Base-by-base conservation (phyloP, 2,329 filamentous ascomycete species). In the Clonostachys rhizophaga region DNA sequence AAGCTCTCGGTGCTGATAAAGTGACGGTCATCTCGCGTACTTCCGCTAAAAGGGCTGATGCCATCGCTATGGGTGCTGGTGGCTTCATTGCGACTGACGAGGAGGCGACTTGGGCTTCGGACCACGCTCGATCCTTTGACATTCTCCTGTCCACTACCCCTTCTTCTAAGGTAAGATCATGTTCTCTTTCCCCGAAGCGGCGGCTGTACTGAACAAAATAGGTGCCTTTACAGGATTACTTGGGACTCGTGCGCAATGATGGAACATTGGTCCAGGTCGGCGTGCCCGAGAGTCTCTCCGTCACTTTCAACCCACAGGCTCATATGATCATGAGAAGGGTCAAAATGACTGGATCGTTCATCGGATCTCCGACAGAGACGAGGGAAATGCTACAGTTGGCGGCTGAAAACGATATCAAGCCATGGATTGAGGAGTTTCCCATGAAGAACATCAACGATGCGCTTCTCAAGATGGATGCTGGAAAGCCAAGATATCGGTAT, bases 211-310 rank as follows among this genome's bases (percentile, higher is more conserved):
- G 20, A n/a, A 37, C 18, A 20, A 16, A 11, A 14, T 11, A 24
- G 24, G 84, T 87, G 81, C 84, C 84, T 1, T 59, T 87, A 34
- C 64, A 66, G 47, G 66, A 77, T 42, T 89, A 87, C 62, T 68
- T 89, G 49, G 61, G 69, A 30, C 68, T 89, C 9, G 68, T 89
- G 34, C 71, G 74, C 7, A 24, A 24, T 24, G 24, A 79, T 43
- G 84, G 85, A 6, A 71, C 71, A 13, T 82, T 87, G 54, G 75
- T 87, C 48, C 81, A 86, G 61, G 74, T 89, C 42, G 84, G 83
- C n/a, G 55, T 56, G 12, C 44, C 54, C 13, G 47, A 49, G n/a
- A 49, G 47, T 24, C 42, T 42, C 33, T 46, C 45, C 40, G 34
- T 34, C 36, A 43, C 49, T 24, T 24, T 24, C 24, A 24, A 24